phyloP scores from a whole-genome alignment of 495 filamentous ascomycete species.

The Neurospora intermedia region DNA sequence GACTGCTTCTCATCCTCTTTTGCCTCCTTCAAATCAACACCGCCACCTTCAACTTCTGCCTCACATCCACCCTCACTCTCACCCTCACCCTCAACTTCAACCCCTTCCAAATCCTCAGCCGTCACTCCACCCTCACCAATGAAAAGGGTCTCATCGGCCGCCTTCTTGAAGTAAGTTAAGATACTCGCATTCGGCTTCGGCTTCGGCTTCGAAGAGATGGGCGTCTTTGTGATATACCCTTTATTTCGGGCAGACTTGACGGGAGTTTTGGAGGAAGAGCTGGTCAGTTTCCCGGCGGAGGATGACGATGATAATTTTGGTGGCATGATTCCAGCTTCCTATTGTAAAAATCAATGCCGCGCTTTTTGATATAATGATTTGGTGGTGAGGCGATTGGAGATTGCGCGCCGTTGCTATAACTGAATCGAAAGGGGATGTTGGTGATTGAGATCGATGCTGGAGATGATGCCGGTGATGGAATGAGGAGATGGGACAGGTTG shows the following conservation, averaged over 20 bases:
- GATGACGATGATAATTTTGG: neutral
- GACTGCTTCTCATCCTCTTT: conserved; percentile 33
- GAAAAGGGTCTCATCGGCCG: conserved; percentile 34
- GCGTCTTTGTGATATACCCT: neutral
- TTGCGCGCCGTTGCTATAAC: neutral
- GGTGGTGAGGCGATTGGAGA: neutral
- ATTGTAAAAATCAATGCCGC: neutral
- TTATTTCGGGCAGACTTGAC: neutral
- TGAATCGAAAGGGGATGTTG: neutral
- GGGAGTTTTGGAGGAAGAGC: neutral
- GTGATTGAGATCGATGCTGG: neutral
- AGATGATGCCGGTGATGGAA: neutral
- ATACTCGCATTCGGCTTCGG: conserved; percentile 57
- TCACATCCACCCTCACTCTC: neutral
- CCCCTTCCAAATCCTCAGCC: conserved; percentile 1
- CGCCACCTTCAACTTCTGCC: neutral
- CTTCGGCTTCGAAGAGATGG: conserved; percentile 15
- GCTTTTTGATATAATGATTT: neutral
- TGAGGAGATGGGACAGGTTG: neutral
- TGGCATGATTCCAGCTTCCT: neutral
- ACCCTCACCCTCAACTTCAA: neutral
- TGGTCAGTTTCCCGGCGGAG: neutral
- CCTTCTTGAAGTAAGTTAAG: conserved; percentile 72
- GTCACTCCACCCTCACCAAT: conserved; percentile 7
- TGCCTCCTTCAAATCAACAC: conserved; percentile 20